Percentiles rank a stretch among this genome's conserved stretches.
Evolutionary conservation across 768 basidiomycete species (phyloP).

Genomic region (Antrodiella citrinella): DNA sequence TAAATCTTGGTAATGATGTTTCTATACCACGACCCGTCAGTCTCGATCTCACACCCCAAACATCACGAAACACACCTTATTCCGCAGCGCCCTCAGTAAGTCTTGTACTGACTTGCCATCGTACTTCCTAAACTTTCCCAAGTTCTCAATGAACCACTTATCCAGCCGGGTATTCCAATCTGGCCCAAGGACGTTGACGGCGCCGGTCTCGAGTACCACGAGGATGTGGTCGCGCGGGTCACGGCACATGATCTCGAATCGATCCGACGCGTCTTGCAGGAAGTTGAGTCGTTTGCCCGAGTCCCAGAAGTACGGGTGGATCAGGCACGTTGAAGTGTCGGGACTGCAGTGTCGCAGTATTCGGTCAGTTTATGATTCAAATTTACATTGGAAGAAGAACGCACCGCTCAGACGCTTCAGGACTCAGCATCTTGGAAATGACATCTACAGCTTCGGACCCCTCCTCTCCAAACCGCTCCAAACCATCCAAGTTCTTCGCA

Average conservation of each 20-base stretch:
- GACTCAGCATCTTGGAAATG: slow-evolving; percentile 70
- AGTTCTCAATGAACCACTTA: slow-evolving; percentile 83
- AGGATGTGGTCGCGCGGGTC: slow-evolving; percentile 80
- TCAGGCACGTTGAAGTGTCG: slow-evolving; percentile 76
- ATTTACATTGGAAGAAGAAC: slow-evolving; percentile 19
- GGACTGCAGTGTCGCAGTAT: slow-evolving; percentile 44
- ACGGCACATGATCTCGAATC: slow-evolving; percentile 96
- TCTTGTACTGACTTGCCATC: slow-evolving; percentile 89
- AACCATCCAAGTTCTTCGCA: slow-evolving; percentile 54
- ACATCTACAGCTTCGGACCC: slow-evolving; percentile 85
- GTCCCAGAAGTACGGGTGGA: slow-evolving; percentile 98
- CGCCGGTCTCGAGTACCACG: slow-evolving; percentile 63
- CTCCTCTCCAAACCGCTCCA: slow-evolving; percentile 86
- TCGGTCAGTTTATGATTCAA: background rate
- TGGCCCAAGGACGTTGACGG: slow-evolving; percentile 66
- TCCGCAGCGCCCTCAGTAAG: slow-evolving; percentile 83
- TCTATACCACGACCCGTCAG: slow-evolving; percentile 41
- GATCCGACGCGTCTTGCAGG: slow-evolving; percentile 95
- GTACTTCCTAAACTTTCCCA: slow-evolving; percentile 97
- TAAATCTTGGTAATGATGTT: slow-evolving; percentile 97
- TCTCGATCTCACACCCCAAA: no score
- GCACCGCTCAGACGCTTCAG: slow-evolving; percentile 68
- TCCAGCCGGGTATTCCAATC: slow-evolving; percentile 90
- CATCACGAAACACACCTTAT: slow-evolving; percentile 77
- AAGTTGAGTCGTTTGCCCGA: slow-evolving; percentile 78